Evolutionary conservation across 441 rosid genomes (phyloP).

Genomic region (Rhodomyrtus psidioides): DNA sequence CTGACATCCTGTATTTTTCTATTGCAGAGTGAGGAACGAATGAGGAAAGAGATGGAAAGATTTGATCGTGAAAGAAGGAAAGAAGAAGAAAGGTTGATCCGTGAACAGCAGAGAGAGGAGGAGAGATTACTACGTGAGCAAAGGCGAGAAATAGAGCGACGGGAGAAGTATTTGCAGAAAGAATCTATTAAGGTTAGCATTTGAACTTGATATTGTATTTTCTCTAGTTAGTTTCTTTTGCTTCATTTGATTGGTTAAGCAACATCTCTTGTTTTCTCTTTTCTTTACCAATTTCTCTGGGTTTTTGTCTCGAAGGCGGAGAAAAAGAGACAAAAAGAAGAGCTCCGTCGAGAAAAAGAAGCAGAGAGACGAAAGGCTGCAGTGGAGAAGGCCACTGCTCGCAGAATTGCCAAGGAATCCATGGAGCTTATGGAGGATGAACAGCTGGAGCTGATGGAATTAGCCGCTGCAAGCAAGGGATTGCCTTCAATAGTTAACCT

Average conservation of each 20-base stretch:
- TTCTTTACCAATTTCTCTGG: not conserved
- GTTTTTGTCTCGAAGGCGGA: slow-evolving; percentile 48
- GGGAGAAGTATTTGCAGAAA: slow-evolving; percentile 81
- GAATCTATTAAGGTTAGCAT: slow-evolving; percentile 67
- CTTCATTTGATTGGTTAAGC: not conserved
- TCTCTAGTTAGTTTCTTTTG: not conserved
- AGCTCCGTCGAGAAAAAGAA: slow-evolving; percentile 72
- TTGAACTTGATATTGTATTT: not conserved
- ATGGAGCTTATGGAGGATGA: slow-evolving; percentile 87
- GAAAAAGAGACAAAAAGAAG: slow-evolving; percentile 85
- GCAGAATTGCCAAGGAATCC: slow-evolving; percentile 85
- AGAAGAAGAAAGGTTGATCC: slow-evolving; percentile 84
- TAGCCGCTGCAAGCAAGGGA: slow-evolving; percentile 65
- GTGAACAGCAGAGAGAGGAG: slow-evolving; percentile 92
- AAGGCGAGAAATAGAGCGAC: slow-evolving; percentile 78
- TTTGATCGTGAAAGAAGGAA: slow-evolving; percentile 88
- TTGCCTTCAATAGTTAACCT: slow-evolving; percentile 59
- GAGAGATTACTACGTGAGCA: slow-evolving; percentile 84
- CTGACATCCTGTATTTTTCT: slow-evolving; percentile 9
- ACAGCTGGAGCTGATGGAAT: slow-evolving; percentile 88
- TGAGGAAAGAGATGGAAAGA: slow-evolving; percentile 88
- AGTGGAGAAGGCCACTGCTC: slow-evolving; percentile 83
- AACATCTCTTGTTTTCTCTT: not conserved
- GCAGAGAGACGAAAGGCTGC: slow-evolving; percentile 90
- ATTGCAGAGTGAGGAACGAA: slow-evolving; percentile 71